phyloP scores from a whole-genome alignment of 2,329 filamentous ascomycete genomes.

The Beauveria caledonica region DNA sequence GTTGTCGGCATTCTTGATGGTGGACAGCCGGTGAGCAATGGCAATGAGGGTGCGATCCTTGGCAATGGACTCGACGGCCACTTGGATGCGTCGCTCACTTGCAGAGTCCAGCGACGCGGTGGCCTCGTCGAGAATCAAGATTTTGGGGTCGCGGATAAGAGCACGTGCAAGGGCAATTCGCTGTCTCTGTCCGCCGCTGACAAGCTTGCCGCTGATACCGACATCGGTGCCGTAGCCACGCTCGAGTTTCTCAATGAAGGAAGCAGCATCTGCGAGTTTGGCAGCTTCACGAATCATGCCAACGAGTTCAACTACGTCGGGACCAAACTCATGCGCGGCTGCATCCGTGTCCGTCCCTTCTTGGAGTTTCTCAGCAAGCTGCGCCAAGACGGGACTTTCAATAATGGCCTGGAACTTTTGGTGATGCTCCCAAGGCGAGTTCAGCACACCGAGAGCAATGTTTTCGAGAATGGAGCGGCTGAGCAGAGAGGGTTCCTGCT shows the following conservation, averaged over 20 bases:
- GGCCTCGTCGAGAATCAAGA: slow-evolving; percentile 54
- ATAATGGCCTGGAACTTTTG: slow-evolving; percentile 35
- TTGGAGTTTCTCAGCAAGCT: slow-evolving; percentile 44
- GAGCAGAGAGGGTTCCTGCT: slow-evolving; percentile 37
- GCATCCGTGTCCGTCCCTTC: slow-evolving; percentile 39
- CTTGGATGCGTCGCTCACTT: slow-evolving; percentile 47
- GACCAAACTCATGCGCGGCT: slow-evolving; percentile 34
- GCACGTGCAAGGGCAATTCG: slow-evolving; percentile 51
- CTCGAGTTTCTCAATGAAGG: slow-evolving; percentile 46
- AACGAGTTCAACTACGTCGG: slow-evolving; percentile 42
- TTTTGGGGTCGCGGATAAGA: slow-evolving; percentile 46
- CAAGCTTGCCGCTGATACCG: slow-evolving; percentile 43
- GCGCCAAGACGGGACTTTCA: slow-evolving; percentile 38
- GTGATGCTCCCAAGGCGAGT: slow-evolving; percentile 32
- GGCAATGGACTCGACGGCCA: slow-evolving; percentile 35
- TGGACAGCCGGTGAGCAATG: slow-evolving; percentile 56
- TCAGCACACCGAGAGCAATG: slow-evolving; percentile 41
- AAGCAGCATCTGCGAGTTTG: slow-evolving; percentile 48
- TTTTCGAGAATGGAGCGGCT: slow-evolving; percentile 42
- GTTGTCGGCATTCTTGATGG: slow-evolving; percentile 55
- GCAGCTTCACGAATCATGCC: slow-evolving; percentile 42
- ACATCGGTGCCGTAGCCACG: slow-evolving; percentile 45
- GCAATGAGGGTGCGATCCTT: slow-evolving; percentile 55
- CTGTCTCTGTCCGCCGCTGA: slow-evolving; percentile 54
- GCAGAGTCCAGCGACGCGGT: slow-evolving; percentile 53